These are phyloP conservation scores for Glycine latifolia DNA, from an alignment of 306 rosid species.

Conservation along the genomic window DNA sequence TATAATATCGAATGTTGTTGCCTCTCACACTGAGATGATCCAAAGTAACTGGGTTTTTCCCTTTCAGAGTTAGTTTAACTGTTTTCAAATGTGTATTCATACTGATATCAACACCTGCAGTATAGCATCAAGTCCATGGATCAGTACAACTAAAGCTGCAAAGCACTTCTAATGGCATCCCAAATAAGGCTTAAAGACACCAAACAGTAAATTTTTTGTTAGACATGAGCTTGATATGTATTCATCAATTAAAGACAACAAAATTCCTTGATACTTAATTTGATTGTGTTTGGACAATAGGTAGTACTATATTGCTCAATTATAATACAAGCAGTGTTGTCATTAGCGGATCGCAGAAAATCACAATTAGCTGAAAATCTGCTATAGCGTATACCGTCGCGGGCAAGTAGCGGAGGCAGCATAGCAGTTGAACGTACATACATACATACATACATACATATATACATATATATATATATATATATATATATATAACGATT, in stretches of 20 bases:
- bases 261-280: slow-evolving; percentile 2
- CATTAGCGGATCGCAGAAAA: too few relatives aligned
- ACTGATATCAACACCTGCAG: slow-evolving; percentile 66
- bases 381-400: too few relatives aligned
- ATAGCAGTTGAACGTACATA: too few relatives aligned
- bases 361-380: too few relatives aligned
- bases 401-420: too few relatives aligned
- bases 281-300: slow-evolving; percentile 3
- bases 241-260: background rate
- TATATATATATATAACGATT: too few relatives aligned
- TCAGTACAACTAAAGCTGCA: slow-evolving; percentile 45
- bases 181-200: slow-evolving; percentile 5
- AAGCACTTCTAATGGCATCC: slow-evolving; percentile 18
- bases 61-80: slow-evolving; percentile 88
- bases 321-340: background rate
- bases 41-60: slow-evolving; percentile 91
- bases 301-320: background rate
- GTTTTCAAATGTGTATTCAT: slow-evolving; percentile 91
- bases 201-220: background rate
- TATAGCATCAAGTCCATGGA: slow-evolving; percentile 31
- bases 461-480: too few relatives aligned
- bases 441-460: too few relatives aligned
- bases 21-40: slow-evolving; percentile 99
- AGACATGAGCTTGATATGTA: slow-evolving; percentile 20
- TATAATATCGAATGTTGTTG: slow-evolving; percentile 85